Evolutionary conservation across 768 basidiomycete species (phyloP), one percentile per base, ranked within the genome.

Genomic region (Leucocoprinus sp.): DNA sequence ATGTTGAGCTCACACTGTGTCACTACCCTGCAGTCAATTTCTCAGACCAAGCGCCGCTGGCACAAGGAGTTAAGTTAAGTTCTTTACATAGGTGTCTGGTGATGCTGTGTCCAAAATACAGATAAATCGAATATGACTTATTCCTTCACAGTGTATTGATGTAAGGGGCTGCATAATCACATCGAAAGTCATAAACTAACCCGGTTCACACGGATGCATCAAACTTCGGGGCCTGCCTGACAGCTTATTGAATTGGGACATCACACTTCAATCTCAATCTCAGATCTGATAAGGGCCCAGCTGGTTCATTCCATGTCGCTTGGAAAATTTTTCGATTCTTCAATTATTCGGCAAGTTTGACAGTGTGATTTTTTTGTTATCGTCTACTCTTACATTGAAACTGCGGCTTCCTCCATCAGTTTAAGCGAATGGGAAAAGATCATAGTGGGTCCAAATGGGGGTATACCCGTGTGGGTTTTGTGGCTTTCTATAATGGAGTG

Each of bases 41-140:
- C 66, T 89, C 87, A 31, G 79, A 92, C 60, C 77, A 82, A 54
- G 82, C 90, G 35, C 92, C 89, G 7, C 69, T 98, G 27, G 93
- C 93, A 0, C 93, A 98, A 63, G 93, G 93, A 6, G 92, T 98
- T 50, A 80, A 76, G 53, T 98, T 98, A 80, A 76, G 53, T 98
- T 98, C 64, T 61, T 74, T 23, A 54, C 73, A 27, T 77, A 65
- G 63, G 38, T 40, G 37, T 21, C 19, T 29, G 34, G 19, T 42
- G 37, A 39, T 33, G 21, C 58, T 42, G 11, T 51, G 43, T 38
- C 7, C 23, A 43, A 28, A 26, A n/a, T 35, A 39, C 31, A 31
- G 19, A 43, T 43, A 22, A 15, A 15, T 22, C 22, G 29, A 35
- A 5, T 28, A 23, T 15, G 36, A 38, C n/a, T 8, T 31, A n/a